Base-by-base conservation (phyloP, 2,329 filamentous ascomycete species). In the Epicoccum sorghinum region DNA sequence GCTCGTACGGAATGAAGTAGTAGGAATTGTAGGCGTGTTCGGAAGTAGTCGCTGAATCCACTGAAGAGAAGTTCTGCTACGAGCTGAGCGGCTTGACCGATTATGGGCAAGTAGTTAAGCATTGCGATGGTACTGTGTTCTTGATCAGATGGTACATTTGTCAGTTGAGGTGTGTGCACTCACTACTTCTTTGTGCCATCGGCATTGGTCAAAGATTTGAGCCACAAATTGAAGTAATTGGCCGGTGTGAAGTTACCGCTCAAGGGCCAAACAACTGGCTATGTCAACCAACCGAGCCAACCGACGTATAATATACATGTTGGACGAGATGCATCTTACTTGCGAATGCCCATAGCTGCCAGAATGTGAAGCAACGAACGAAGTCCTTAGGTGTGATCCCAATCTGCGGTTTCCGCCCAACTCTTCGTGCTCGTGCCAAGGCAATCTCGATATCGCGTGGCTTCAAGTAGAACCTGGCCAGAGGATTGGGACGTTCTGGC, bases 181-280 rank as follows among this genome's bases (percentile, higher is more conserved):
- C 6, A 37, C 43, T 45, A 36, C 36, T 24, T 45, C 10, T 42
- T 51, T 3, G 18, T 35, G 9, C 50, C 55, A 30, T 58, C 30
- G 8, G 39, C 12, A 22, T 58, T 58, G 10, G 7, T 54, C 5
- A 58, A 42, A 13, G 43, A 49, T 32, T 58, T 58, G 5, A 58
- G 46, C 50, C 49, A 58, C 5, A 58, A 50, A 35, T 58, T 58
- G 47, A 58, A 58, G 43, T 55, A 58, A 18, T 48, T 29, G 18
- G 55, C 23, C 8, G 55, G 55, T 24, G 25, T 8, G 12, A 24
- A 33, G 12, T 44, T 44, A 9, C 41, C 30, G 12, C 29, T 30
- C 12, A 44, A 24, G 14, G 41, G 41, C 41, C 41, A 44, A 10
- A 29, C 29, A 13, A 44, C 41, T 36, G 33, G 33, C 13, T 33